Base-by-base conservation (phyloP, 768 basidiomycete species). In the Termitomyces sp. region DNA sequence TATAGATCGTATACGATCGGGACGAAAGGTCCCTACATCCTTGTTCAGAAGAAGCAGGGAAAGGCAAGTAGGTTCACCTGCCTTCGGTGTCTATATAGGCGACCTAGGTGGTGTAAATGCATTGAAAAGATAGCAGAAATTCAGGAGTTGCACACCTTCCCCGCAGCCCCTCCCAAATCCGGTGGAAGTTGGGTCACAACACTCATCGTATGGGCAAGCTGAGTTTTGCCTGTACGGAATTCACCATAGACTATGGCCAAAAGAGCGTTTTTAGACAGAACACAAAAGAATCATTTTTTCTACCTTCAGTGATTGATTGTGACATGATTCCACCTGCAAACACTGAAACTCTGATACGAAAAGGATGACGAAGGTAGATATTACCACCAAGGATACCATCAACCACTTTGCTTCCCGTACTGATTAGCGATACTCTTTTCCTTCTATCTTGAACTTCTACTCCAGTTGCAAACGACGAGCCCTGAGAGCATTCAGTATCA, bases 211-310 rank as follows among this genome's bases (percentile, higher is more conserved):
- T 97, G 96, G 25, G 92, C 93, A 49, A 96, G 77, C 67, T 98
- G 96, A 5, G 95, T 97, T 73, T 96, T 95, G 30, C 95, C 95
- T 0, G 96, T 98, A 32, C 95, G 83, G 70, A 90, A 98, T 71
- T 98, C 95, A 44, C 96, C 95, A 65, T 94, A 98, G 2, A 98
- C 94, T 93, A 57, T 16, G 27, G 23, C 41, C 16, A 12, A 5
- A 21, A 25, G 12, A 39, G 9, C 11, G 43, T 34, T 30, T 34
- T 32, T n/a, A 44, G 43, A 37, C 17, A 21, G 5, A 8, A 25
- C 5, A 23, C 19, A 21, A 17, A 10, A 23, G 40, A 25, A 5
- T 1, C 16, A 6, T 48, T 25, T 45, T 10, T 21, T 11, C 32
- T 50, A 84, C 91, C 91, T 82, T 98, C 95, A 3, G 92, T 89